Evolutionary conservation across 345 rosid species (phyloP), one percentile per base, ranked within the genome.

Genomic region (Dovyalis caffra): DNA sequence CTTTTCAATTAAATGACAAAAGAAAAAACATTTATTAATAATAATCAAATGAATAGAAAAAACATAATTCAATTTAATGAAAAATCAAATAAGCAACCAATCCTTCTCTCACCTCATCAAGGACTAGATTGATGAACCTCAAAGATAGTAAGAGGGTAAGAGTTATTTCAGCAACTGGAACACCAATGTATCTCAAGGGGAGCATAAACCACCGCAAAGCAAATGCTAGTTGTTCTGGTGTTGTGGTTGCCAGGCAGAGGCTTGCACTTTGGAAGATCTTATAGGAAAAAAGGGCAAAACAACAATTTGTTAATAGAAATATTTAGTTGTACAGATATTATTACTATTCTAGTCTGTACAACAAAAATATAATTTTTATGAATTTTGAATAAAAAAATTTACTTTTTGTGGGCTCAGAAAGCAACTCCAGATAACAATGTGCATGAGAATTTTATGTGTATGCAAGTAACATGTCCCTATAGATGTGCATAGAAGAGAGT

Each of bases 231-330:
- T 95, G 95, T 85, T 95, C 97, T 0, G 99, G 99, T 16, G 95
- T 88, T 40, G 97, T 95, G 73, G 99, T 95, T 62, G 97, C 92
- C 63, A 95, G 86, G 85, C 97, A 92, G 66, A 95, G 87, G 74
- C 94, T 92, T 15, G 95, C 94, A 85, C 97, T 90, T 90, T 90
- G 97, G 72, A 95, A 88, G 82, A 95, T 85, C 99, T 94, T 84
- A 77, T 61, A 80, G 68, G 56, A 69, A 85, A 71, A 80, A 40
- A 70, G 68, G 66, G 37, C 64, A 33, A 8, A 25, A 65, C n/a
- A 25, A 63, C 25, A 85, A 33, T 45, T 71, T 58, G 40, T 53
- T 66, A 12, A 51, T 56, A 23, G n/a, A 73, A 60, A 64, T 6
- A 26, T 34, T 23, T 14, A 8, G 21, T 28, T 26, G 6, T 37